A percentile compares a stretch with the other conserved stretches of the same genome.
Evolutionary conservation across 148 eudicot genomes (phyloP).

Genomic region (Vaccinium vitisidaea): DNA sequence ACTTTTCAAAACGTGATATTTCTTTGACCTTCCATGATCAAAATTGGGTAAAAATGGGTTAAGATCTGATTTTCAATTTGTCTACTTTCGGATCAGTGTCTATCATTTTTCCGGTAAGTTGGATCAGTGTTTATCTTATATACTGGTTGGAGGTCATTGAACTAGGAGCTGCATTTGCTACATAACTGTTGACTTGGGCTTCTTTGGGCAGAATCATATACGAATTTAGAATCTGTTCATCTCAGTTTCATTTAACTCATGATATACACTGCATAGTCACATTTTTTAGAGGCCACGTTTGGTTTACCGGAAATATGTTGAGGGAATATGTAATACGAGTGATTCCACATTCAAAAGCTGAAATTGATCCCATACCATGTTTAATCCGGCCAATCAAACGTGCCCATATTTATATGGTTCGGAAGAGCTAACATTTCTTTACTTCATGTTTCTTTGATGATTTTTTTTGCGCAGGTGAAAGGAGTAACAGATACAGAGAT

Average conservation of each 20-base stretch:
- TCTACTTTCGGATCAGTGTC: conserved; percentile 13
- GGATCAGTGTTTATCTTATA: conserved; percentile 16
- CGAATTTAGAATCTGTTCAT: neutral
- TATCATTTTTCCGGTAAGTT: neutral
- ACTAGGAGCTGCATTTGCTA: conserved; percentile 16
- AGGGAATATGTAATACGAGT: neutral
- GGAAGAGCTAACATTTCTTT: neutral
- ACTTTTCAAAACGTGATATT: neutral
- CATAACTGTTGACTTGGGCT: conserved; percentile 8
- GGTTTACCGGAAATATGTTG: neutral
- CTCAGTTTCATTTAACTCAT: conserved; percentile 10
- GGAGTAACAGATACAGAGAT: conserved; percentile 12
- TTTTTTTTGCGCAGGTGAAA: conserved; percentile 10
- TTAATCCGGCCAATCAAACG: neutral
- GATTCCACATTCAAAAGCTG: neutral
- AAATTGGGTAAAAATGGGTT: neutral
- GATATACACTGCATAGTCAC: neutral
- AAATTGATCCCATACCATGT: neutral
- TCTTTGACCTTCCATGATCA: neutral
- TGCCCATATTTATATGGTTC: neutral
- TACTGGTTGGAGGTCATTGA: conserved; percentile 3
- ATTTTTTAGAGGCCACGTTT: neutral
- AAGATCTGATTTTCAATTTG: conserved; percentile 9
- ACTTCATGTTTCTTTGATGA: neutral
- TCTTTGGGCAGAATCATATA: conserved; percentile 5